These are phyloP conservation scores for Ilyonectria sp. DNA, from an alignment of 2,329 filamentous ascomycete genomes.

Conservation along the genomic window DNA sequence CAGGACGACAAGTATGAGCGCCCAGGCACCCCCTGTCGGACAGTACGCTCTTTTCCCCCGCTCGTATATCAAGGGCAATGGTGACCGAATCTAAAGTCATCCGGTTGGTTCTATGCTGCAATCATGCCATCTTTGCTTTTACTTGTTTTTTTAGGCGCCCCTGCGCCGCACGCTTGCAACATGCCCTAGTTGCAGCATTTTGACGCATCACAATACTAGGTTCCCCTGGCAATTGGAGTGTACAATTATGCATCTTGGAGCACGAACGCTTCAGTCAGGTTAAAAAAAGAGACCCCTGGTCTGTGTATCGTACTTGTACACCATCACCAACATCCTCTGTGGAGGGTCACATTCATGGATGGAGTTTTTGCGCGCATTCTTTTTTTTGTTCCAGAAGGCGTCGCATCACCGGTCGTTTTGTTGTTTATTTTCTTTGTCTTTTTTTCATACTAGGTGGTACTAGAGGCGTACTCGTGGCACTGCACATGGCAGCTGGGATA, in stretches of 20 bases:
- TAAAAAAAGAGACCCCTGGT: constrained; percentile 8
- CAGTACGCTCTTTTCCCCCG: constrained; percentile 64
- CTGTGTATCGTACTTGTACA: constrained; percentile 27
- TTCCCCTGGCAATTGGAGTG: constrained; percentile 13
- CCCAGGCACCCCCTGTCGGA: constrained; percentile 59
- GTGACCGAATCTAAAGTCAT: constrained; percentile 51
- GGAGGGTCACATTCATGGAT: constrained; percentile 14
- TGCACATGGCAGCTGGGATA: constrained; percentile 22
- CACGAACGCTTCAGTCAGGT: constrained; percentile 17
- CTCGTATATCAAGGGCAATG: constrained; percentile 50
- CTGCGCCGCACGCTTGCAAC: constrained; percentile 24
- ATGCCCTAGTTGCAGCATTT: constrained; percentile 23
- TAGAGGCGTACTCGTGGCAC: constrained; percentile 29
- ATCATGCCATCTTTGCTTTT: constrained; percentile 31
- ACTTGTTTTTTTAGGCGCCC: constrained; percentile 10
- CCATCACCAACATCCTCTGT: constrained; percentile 11
- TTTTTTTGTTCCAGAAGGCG: constrained; percentile 10
- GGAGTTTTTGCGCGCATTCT: constrained; percentile 30
- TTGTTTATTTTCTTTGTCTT: constrained; percentile 21
- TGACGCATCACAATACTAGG: constrained; percentile 11
- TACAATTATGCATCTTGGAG: constrained; percentile 21
- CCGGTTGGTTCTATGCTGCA: constrained; percentile 2
- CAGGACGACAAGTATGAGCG: constrained; percentile 63
- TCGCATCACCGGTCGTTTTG: constrained; percentile 18
- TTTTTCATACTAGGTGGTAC: constrained; percentile 15